Evolutionary conservation across 1,284 basidiomycete genomes (phyloP), one percentile per base, ranked within the genome.

Genomic region (Boletus smithii): DNA sequence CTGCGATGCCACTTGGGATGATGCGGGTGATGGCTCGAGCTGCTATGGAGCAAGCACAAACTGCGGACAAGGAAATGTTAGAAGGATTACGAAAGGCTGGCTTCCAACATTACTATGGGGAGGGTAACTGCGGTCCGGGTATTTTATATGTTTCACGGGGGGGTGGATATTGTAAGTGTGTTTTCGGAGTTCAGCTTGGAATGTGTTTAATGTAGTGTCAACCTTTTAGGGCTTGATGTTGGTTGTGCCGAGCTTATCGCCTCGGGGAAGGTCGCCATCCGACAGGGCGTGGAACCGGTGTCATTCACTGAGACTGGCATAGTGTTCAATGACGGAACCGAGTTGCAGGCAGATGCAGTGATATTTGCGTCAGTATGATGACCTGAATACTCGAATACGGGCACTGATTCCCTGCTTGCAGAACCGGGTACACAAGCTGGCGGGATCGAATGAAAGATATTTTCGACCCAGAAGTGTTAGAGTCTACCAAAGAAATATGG

Each of bases 401-500:
- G 17, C 22, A 16, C 10, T 35, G 17, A 49, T 18, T 22, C 29
- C 10, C 4, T 31, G 14, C 8, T 31, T 16, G 27, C 8, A 49
- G 48, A 18, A 49, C 48, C 5, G 48, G 48, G 14, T 49, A 49
- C 32, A 42, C 48, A 16, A 50, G 33, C 29, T 49, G 48, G 48
- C 49, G n/a, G 27, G 47, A 49, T 7, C 32, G 22, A 16, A 34
- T 50, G 38, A 49, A 49, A 26, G 48, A 49, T 7, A 42, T 49
- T 3, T 49, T 49, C 14, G 27, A 40, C 5, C 7, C 9, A 16
- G 27, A 30, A 16, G 38, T 49, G n/a, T 11, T 49, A 10, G 32
- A 49, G 22, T 49, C 37, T 14, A 49, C 47, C 32, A 49, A 49
- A 14, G 48, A 50, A 5, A 49, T 49, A 22, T 49, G 48, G 48